A percentile compares a stretch with the other conserved stretches of the same genome.
Conservation (phyloP, 257 asterid species). For the Primulina eburnea region DNA sequence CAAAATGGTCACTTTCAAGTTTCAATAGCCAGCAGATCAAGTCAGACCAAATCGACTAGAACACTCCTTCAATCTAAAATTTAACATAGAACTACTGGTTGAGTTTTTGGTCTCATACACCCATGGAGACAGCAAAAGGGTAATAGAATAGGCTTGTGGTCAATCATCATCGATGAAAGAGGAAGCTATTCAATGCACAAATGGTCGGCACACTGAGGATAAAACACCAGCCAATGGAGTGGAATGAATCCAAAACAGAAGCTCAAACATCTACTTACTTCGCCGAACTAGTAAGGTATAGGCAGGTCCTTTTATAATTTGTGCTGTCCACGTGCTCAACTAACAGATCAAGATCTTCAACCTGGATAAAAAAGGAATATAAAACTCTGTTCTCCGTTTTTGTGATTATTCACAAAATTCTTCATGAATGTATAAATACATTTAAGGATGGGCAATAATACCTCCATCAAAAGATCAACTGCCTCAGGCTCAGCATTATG, state of each 20-base stretch:
- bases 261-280: slow-evolving; percentile 47
- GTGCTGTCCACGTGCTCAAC: slow-evolving; percentile 67
- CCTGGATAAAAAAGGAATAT: slow-evolving; percentile 39
- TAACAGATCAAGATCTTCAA: slow-evolving; percentile 86
- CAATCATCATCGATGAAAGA: not conserved
- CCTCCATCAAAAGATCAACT: slow-evolving; percentile 83
- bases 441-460: slow-evolving; percentile 20
- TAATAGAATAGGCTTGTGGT: not conserved
- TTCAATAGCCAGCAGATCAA: slow-evolving; percentile 16
- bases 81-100: not conserved
- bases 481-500: slow-evolving; percentile 96
- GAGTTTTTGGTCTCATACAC: not conserved
- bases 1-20: not conserved
- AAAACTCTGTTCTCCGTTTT: slow-evolving; percentile 2
- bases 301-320: slow-evolving; percentile 76
- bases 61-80: not conserved
- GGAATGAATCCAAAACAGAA: not conserved
- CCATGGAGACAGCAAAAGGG: not conserved
- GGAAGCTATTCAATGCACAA: not conserved
- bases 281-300: slow-evolving; percentile 79
- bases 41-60: not conserved
- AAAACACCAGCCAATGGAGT: slow-evolving; percentile 6
- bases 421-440: slow-evolving; percentile 4
- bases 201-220: not conserved
- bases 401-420: not conserved